These are phyloP conservation scores for Penicillium sp. DNA, from an alignment of 2,329 filamentous ascomycete genomes.

Conservation along the genomic window DNA sequence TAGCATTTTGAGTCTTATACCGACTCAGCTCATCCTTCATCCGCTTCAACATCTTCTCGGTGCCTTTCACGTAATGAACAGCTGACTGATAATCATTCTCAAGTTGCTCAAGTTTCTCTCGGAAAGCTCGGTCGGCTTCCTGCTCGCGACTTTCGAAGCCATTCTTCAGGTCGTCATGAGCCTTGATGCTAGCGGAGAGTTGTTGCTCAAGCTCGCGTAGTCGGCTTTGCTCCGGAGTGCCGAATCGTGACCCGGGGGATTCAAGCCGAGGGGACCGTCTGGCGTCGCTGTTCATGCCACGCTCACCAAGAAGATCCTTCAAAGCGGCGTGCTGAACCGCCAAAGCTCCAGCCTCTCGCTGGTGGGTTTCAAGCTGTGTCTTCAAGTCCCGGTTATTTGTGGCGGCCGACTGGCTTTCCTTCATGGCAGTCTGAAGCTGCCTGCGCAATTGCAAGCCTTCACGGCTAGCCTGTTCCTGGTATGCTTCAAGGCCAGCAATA, in stretches of 20 bases:
- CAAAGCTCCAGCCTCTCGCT: constrained; percentile 91
- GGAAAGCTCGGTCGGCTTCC: constrained; percentile 83
- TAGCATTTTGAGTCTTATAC: constrained; percentile 81
- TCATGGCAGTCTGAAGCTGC: constrained; percentile 80
- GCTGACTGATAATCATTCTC: constrained; percentile 98
- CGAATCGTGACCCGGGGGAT: constrained; percentile 71
- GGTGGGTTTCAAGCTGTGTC: constrained; percentile 76
- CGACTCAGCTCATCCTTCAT: constrained; percentile 96
- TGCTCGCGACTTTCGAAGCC: constrained; percentile 75
- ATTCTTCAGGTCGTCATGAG: constrained; percentile 81
- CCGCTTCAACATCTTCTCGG: constrained; percentile 97
- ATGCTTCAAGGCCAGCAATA: constrained; percentile 92
- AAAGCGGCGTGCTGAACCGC: constrained; percentile 88
- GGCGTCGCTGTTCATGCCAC: constrained; percentile 72
- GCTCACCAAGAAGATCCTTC: constrained; percentile 86
- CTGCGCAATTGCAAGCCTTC: constrained; percentile 87
- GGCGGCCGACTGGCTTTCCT: constrained; percentile 78
- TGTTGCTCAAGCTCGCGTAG: constrained; percentile 85
- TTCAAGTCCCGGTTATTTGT: constrained; percentile 78
- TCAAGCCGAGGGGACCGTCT: constrained; percentile 70
- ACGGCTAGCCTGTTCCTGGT: constrained; percentile 93
- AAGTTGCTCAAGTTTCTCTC: constrained; percentile 87
- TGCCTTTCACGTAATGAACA: constrained; percentile 96
- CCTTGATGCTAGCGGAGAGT: constrained; percentile 69
- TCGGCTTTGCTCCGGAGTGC: constrained; percentile 73